These are phyloP conservation scores for Hypoxylon sp. DNA, from an alignment of 2,329 filamentous ascomycete species.

Conservation along the genomic window DNA sequence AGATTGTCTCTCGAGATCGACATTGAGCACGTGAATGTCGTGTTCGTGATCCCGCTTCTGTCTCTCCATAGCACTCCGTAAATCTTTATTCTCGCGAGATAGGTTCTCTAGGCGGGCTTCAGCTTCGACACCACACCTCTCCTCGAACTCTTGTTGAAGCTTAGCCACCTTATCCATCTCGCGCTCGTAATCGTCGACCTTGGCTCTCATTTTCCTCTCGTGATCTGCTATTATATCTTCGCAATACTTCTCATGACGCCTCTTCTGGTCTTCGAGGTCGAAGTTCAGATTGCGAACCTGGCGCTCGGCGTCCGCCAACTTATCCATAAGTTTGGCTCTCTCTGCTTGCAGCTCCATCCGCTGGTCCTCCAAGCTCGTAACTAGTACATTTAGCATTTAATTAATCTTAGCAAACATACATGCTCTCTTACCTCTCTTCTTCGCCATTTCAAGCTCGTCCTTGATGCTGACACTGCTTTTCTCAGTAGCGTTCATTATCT, in stretches of 20 bases:
- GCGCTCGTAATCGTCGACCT: constrained; percentile 60
- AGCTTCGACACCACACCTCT: constrained; percentile 52
- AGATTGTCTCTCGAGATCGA: constrained; percentile 69
- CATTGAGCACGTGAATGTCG: constrained; percentile 55
- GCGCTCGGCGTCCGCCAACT: constrained; percentile 74
- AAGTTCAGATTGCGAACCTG: constrained; percentile 63
- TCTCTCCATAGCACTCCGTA: constrained; percentile 67
- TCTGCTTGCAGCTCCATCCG: constrained; percentile 63
- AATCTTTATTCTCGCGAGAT: constrained; percentile 74
- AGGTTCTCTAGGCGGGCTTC: constrained; percentile 54
- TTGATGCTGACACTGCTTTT: constrained; percentile 79
- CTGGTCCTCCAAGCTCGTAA: constrained; percentile 65
- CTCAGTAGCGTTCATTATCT: constrained; percentile 78
- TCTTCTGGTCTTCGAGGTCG: constrained; percentile 61
- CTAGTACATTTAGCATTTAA: constrained; percentile 55
- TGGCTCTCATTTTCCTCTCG: constrained; percentile 69
- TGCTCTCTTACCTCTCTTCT: constrained; percentile 74
- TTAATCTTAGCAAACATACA: background rate
- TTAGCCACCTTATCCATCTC: constrained; percentile 70
- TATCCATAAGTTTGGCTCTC: constrained; percentile 70
- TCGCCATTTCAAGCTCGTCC: constrained; percentile 80
- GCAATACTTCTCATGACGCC: constrained; percentile 50
- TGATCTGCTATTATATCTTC: constrained; percentile 54
- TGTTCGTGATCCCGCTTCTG: constrained; percentile 66
- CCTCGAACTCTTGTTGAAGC: constrained; percentile 64